phyloP scores from a whole-genome alignment of 768 basidiomycete genomes.

The Agrocybe praecox region DNA sequence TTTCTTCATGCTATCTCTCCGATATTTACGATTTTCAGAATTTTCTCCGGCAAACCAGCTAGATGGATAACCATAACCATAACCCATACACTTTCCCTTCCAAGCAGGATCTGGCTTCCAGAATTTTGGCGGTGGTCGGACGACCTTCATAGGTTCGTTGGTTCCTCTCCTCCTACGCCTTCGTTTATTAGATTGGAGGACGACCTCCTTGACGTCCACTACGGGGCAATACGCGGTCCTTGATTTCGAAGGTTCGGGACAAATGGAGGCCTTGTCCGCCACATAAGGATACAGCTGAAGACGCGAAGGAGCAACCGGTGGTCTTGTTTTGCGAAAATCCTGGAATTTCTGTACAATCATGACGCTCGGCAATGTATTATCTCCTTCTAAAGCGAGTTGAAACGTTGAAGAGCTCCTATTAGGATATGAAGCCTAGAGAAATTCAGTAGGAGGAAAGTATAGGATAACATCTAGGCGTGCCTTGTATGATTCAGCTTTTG shows the following conservation, averaged over 20 bases:
- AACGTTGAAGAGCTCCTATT: neutral
- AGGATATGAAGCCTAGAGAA: neutral
- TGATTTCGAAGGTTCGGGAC: constrained; percentile 1
- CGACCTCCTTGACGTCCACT: constrained; percentile 15
- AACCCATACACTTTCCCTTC: constrained; percentile 42
- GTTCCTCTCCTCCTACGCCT: constrained; percentile 18
- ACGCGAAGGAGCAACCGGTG: constrained; percentile 32
- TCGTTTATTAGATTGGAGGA: constrained; percentile 4
- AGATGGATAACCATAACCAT: constrained; percentile 44
- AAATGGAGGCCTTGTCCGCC: constrained; percentile 6
- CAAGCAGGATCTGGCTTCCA: constrained; percentile 40
- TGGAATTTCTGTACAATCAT: constrained; percentile 33
- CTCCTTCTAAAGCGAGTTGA: neutral
- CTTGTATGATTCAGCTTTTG: constrained; percentile 8
- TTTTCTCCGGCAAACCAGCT: constrained; percentile 8
- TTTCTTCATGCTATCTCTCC: constrained; percentile 22
- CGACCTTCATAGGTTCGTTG: constrained; percentile 9
- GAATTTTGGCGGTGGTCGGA: constrained; percentile 36
- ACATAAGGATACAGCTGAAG: constrained; percentile 37
- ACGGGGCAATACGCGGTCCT: constrained; percentile 20
- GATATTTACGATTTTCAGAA: constrained; percentile 7
- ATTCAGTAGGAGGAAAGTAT: neutral
- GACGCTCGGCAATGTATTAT: constrained; percentile 20
- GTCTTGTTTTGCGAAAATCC: constrained; percentile 38
- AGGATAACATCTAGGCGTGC: neutral